These are phyloP conservation scores for Raddia distichophylla DNA, from an alignment of 176 grass and related monocot genomes.

Conservation along the genomic window DNA sequence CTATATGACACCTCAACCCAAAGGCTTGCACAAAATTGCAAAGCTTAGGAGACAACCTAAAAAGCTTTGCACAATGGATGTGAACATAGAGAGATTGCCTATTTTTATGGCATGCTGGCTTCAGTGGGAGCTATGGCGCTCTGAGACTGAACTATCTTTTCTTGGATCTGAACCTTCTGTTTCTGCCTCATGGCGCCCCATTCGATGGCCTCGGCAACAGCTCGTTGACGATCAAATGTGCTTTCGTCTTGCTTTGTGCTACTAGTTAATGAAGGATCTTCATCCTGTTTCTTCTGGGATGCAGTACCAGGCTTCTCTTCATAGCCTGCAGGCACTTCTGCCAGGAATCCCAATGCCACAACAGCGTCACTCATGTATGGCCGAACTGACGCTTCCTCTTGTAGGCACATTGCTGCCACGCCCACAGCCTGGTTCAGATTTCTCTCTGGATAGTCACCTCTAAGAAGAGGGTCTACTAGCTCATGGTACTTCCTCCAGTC, in stretches of 20 bases:
- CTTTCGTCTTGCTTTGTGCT: conserved; percentile 32
- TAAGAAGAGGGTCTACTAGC: conserved; percentile 75
- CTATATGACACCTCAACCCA: conserved; percentile 16
- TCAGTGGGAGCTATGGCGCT: conserved; percentile 29
- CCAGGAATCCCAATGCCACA: conserved; percentile 65
- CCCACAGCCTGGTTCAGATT: conserved; percentile 72
- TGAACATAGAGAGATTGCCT: not conserved
- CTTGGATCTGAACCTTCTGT: conserved; percentile 45
- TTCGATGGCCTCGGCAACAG: conserved; percentile 60
- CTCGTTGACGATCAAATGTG: conserved; percentile 44
- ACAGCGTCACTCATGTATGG: conserved; percentile 83
- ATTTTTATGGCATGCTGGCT: conserved; percentile 33
- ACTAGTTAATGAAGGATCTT: conserved; percentile 23
- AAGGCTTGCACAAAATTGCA: conserved; percentile 24
- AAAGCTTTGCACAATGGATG: not conserved
- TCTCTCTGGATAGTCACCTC: conserved; percentile 64
- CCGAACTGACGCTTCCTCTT: conserved; percentile 67
- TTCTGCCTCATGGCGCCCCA: conserved; percentile 63
- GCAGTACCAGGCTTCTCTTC: conserved; percentile 17
- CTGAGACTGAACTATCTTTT: conserved; percentile 37
- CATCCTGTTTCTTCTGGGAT: conserved; percentile 25
- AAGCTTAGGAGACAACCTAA: conserved; percentile 29
- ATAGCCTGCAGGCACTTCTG: conserved; percentile 37
- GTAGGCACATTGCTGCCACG: conserved; percentile 82
- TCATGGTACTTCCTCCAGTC: conserved; percentile 65